Evolutionary conservation across 208 protist genomes (phyloP).

Genomic region (Trichomonas vaginalis): DNA sequence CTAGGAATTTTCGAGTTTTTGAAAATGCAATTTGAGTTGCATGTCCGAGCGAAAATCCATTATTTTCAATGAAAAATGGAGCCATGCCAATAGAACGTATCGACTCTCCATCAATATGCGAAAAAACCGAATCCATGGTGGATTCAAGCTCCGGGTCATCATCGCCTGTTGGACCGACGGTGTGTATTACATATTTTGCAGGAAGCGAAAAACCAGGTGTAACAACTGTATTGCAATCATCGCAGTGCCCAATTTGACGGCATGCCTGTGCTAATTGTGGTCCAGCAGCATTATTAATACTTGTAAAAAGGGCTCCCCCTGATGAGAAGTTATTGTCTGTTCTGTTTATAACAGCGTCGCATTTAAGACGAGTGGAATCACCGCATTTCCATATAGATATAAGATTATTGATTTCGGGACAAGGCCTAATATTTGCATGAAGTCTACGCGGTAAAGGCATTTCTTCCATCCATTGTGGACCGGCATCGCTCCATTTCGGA

Average conservation of each 20-base stretch:
- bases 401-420: not conserved
- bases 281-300: not conserved
- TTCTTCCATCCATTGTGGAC: not conserved
- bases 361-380: not conserved
- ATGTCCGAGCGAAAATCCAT: not conserved
- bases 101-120: not conserved
- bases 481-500: not conserved
- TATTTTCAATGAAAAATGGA: not conserved
- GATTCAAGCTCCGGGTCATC: not conserved
- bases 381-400: not conserved
- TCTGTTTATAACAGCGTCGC: not conserved
- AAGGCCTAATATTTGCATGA: not conserved
- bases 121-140: not conserved
- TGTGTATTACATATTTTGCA: constrained; percentile 52
- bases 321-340: not conserved
- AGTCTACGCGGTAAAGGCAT: not conserved
- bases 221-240: constrained; percentile 32
- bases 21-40: not conserved
- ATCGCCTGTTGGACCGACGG: constrained; percentile 46
- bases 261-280: not conserved
- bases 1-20: not conserved
- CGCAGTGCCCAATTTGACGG: not conserved
- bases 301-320: not conserved
- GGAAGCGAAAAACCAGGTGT: constrained; percentile 55
- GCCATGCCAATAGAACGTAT: not conserved